Percentiles rank a stretch among this genome's conserved stretches.
phyloP scores from a whole-genome alignment of 768 basidiomycete genomes.

The Albatrellus ellisii region DNA sequence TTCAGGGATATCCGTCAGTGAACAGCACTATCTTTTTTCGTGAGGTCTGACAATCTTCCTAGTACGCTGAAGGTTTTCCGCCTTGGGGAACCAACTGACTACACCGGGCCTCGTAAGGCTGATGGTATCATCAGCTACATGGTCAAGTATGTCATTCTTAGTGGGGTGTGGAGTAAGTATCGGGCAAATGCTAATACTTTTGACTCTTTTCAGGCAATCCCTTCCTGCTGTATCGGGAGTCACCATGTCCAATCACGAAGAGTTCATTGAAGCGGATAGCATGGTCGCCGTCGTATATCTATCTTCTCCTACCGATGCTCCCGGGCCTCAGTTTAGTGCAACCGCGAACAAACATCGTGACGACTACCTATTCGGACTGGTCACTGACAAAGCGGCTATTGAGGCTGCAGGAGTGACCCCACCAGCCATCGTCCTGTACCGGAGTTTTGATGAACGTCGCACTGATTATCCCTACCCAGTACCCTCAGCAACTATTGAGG shows the following conservation, averaged over 20 bases:
- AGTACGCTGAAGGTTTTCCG: conserved; percentile 90
- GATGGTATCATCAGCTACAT: conserved; percentile 96
- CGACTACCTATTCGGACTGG: conserved; percentile 83
- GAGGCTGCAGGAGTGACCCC: conserved; percentile 60
- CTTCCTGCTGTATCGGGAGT: conserved; percentile 87
- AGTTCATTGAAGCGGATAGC: conserved; percentile 83
- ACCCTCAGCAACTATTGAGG: conserved; percentile 38
- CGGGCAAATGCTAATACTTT: not conserved
- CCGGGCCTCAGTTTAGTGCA: conserved; percentile 60
- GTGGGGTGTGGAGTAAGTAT: too few relatives aligned
- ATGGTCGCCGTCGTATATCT: conserved; percentile 84
- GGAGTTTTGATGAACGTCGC: conserved; percentile 77
- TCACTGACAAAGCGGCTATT: conserved; percentile 57
- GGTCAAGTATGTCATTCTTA: conserved; percentile 81
- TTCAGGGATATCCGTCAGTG: conserved; percentile 90
- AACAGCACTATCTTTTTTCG: not conserved
- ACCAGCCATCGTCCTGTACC: conserved; percentile 87
- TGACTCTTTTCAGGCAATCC: conserved; percentile 63
- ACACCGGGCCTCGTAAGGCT: conserved; percentile 80
- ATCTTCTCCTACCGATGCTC: conserved; percentile 54
- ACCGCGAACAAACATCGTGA: conserved; percentile 85
- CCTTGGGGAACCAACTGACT: conserved; percentile 68
- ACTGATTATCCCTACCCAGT: conserved; percentile 52
- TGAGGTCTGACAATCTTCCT: not conserved
- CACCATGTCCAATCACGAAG: conserved; percentile 59